These are phyloP conservation scores for Blastomyces emzantsi DNA, from an alignment of 2,329 filamentous ascomycete genomes.

Conservation along the genomic window DNA sequence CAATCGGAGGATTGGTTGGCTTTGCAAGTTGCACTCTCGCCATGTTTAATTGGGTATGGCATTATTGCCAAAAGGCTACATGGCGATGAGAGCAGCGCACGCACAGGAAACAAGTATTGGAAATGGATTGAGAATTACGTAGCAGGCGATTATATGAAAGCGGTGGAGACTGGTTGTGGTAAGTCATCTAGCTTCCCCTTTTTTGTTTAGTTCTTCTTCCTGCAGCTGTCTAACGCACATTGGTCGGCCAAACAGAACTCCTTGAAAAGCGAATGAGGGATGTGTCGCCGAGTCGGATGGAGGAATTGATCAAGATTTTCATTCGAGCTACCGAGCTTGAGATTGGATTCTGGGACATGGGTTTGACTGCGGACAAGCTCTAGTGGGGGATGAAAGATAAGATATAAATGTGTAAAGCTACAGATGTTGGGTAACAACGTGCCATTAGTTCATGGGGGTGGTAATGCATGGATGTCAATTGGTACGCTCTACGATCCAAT, in stretches of 20 bases:
- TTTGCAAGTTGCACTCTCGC: constrained; percentile 73
- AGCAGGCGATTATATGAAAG: constrained; percentile 65
- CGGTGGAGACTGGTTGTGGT: constrained; percentile 63
- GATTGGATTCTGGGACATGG: constrained; percentile 67
- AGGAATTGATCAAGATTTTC: constrained; percentile 77
- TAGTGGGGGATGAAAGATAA: background rate
- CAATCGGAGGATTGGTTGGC: constrained; percentile 81
- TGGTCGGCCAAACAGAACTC: constrained; percentile 43
- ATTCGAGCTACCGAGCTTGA: constrained; percentile 77
- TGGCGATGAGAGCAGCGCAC: constrained; percentile 50
- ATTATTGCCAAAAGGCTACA: constrained; percentile 65
- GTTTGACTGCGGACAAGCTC: constrained; percentile 28
- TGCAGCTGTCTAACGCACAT: constrained; percentile 5
- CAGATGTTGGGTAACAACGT: background rate
- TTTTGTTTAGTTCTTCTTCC: background rate
- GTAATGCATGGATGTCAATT: background rate
- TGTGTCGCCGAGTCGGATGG: constrained; percentile 65
- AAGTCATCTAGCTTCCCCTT: constrained; percentile 24
- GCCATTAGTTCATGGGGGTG: background rate
- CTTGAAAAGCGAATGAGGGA: constrained; percentile 66
- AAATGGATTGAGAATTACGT: constrained; percentile 87
- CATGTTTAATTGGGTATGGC: constrained; percentile 84
- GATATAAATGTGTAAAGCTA: background rate
- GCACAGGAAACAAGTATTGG: constrained; percentile 68
- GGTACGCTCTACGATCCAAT: no score